Conservation (phyloP, 805 yeast species). For the Maudiozyma saulgeensis region DNA sequence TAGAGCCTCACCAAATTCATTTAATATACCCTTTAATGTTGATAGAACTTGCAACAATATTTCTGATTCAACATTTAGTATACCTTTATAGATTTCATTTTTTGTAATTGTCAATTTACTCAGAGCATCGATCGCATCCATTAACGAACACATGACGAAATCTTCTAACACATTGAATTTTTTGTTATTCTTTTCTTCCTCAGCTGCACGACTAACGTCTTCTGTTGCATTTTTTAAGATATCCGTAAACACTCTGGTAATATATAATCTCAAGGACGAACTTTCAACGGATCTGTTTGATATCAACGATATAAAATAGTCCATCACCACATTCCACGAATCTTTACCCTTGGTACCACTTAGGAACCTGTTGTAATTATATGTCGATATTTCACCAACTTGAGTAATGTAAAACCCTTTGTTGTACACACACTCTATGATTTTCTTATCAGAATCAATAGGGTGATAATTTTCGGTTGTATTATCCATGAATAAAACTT, state of each 20-base stretch:
- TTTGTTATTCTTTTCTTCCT: slow-evolving; percentile 9
- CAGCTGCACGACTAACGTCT: slow-evolving; percentile 18
- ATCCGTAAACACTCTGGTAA: slow-evolving; percentile 44
- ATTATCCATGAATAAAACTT: slow-evolving; percentile 14
- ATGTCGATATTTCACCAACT: slow-evolving; percentile 41
- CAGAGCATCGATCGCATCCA: slow-evolving; percentile 35
- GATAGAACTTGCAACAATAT: slow-evolving; percentile 53
- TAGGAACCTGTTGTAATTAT: slow-evolving; percentile 45
- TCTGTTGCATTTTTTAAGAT: slow-evolving; percentile 32
- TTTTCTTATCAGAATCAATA: slow-evolving; percentile 11
- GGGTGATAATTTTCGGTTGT: slow-evolving; percentile 15
- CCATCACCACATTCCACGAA: slow-evolving; percentile 41
- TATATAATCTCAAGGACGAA: slow-evolving; percentile 38
- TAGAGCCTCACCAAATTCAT: slow-evolving; percentile 59
- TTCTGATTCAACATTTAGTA: slow-evolving; percentile 52
- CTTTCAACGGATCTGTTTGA: slow-evolving; percentile 33
- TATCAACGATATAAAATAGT: slow-evolving; percentile 38
- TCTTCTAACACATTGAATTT: slow-evolving; percentile 31
- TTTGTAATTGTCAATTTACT: slow-evolving; percentile 23
- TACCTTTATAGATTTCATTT: slow-evolving; percentile 29
- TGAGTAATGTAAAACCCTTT: slow-evolving; percentile 45
- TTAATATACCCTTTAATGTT: slow-evolving; percentile 63
- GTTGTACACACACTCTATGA: slow-evolving; percentile 41
- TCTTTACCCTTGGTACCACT: slow-evolving; percentile 24
- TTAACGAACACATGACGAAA: slow-evolving; percentile 41